A percentile compares a stretch with the other conserved stretches of the same genome.
phyloP scores from a whole-genome alignment of 306 rosid species.

The Hippophae gyantsensis region DNA sequence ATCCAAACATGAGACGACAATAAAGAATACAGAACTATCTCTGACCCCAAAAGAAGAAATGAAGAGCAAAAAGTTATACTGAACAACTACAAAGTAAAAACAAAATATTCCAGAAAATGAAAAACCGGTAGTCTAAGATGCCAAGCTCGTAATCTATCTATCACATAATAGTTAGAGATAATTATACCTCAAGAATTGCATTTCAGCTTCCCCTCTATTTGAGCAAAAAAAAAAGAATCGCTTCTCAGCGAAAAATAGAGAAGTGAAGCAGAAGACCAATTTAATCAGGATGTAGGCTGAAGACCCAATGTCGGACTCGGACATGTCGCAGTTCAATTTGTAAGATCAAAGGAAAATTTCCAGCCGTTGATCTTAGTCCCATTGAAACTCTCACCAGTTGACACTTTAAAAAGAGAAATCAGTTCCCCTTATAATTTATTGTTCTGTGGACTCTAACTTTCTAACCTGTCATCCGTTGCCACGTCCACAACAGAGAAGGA shows the following conservation, averaged over 20 bases:
- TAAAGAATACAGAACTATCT: not conserved
- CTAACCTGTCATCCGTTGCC: no score
- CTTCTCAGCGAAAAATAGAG: no score
- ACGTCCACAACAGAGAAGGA: no score
- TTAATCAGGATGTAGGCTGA: not conserved
- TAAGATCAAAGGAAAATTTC: conserved; percentile 1
- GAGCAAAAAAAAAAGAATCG: no score
- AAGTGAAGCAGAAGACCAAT: no score
- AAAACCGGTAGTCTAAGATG: not conserved
- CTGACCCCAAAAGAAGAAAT: not conserved
- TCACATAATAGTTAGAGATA: not conserved
- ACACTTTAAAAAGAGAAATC: no score
- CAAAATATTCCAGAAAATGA: not conserved
- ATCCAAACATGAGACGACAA: not conserved
- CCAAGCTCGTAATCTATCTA: not conserved
- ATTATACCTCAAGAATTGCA: not conserved
- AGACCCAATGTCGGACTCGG: not conserved
- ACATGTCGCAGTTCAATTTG: not conserved
- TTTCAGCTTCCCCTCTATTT: no score
- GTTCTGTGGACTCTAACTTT: no score
- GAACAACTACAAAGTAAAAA: not conserved
- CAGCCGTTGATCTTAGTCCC: conserved; percentile 19
- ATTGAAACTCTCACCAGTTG: not conserved
- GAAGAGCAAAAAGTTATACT: not conserved
- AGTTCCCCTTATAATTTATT: no score